Conservation (phyloP, 202 grass and related monocot species). For the Schoenoplectus triqueter region DNA sequence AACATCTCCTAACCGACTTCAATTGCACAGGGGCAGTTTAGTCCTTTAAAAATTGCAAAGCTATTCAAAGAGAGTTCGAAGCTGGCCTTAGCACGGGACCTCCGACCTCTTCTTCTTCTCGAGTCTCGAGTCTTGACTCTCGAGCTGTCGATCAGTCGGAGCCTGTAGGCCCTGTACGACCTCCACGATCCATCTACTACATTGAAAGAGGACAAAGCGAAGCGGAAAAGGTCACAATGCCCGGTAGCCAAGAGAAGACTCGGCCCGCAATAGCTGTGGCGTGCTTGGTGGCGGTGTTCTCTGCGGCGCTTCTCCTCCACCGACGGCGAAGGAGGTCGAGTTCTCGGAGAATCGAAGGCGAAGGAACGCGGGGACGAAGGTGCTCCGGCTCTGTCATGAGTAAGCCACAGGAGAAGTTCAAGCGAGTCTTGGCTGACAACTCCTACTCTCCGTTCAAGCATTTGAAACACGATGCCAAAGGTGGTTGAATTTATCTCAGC, state of each 20-base stretch:
- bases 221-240: not conserved
- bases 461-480: constrained; percentile 50
- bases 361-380: constrained; percentile 22
- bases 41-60: too few relatives aligned
- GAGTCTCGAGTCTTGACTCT: too few relatives aligned
- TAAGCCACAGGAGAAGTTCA: constrained; percentile 80
- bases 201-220: not conserved
- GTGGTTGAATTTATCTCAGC: not conserved
- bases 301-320: constrained; percentile 44
- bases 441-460: constrained; percentile 84
- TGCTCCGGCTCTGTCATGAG: not conserved
- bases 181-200: not conserved
- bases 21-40: too few relatives aligned
- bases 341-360: not conserved
- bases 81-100: too few relatives aligned
- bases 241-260: constrained; percentile 30
- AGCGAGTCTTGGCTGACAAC: constrained; percentile 72
- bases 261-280: constrained; percentile 40
- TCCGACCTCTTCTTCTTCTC: too few relatives aligned
- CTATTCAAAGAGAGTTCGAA: too few relatives aligned
- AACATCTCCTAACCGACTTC: too few relatives aligned
- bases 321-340: constrained; percentile 17
- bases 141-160: too few relatives aligned
- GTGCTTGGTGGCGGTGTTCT: constrained; percentile 34
- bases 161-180: too few relatives aligned